These are phyloP conservation scores for Forsythia suspensa DNA, from an alignment of 257 asterid genomes.

Conservation along the genomic window DNA sequence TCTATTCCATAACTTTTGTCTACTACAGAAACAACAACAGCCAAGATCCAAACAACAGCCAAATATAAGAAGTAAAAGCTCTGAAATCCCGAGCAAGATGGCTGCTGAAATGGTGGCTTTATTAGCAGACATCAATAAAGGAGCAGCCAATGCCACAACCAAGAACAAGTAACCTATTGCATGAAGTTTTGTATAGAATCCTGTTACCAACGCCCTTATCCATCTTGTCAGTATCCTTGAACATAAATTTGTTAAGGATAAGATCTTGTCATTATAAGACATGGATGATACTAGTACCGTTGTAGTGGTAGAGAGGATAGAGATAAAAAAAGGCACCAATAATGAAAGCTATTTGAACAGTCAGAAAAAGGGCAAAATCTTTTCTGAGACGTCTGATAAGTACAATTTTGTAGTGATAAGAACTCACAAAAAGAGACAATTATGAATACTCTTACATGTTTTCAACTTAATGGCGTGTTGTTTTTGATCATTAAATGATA, in stretches of 20 bases:
- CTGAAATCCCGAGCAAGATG: background rate
- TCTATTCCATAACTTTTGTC: constrained; percentile 46
- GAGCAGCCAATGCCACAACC: background rate
- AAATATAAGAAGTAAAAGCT: constrained; percentile 23
- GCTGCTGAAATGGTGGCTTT: constrained; percentile 1
- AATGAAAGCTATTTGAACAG: constrained; percentile 23
- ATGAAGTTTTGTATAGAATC: constrained; percentile 27
- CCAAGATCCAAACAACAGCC: constrained; percentile 19
- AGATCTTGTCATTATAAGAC: constrained; percentile 27
- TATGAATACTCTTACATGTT: too few species aligned
- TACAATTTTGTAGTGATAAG: too few species aligned
- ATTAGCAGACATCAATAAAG: constrained; percentile 12
- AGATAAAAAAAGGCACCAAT: constrained; percentile 23
- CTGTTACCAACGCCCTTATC: constrained; percentile 25
- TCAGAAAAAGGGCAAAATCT: constrained; percentile 18
- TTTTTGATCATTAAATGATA: too few species aligned
- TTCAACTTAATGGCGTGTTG: too few species aligned
- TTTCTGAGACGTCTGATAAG: constrained; percentile 10
- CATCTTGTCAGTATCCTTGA: constrained; percentile 24
- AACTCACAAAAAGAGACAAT: too few species aligned
- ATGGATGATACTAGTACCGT: constrained; percentile 34
- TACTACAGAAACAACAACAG: constrained; percentile 31
- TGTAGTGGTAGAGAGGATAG: constrained; percentile 31
- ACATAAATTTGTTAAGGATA: constrained; percentile 28
- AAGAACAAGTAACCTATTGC: constrained; percentile 26